A percentile compares a stretch with the other conserved stretches of the same genome.
These are phyloP conservation scores for Umbelopsis sp. DNA, from an alignment of 192 early-diverging fungal genomes.

Conservation along the genomic window DNA sequence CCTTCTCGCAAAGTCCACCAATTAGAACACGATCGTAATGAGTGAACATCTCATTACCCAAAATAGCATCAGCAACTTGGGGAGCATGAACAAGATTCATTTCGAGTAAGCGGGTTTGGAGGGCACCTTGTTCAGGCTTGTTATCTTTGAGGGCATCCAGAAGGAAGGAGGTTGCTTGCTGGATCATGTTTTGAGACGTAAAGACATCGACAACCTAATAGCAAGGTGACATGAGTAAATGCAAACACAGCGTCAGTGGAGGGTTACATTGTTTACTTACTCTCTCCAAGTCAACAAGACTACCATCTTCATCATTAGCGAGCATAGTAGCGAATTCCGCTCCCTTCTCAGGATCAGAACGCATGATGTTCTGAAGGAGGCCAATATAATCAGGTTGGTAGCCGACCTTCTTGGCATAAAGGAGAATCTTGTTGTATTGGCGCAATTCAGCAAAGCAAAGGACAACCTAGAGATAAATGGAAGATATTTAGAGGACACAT, in stretches of 20 bases:
- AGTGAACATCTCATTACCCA: slow-evolving; percentile 94
- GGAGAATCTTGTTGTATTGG: slow-evolving; percentile 95
- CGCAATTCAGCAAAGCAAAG: slow-evolving; percentile 95
- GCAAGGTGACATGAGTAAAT: background rate
- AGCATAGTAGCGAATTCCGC: slow-evolving; percentile 90
- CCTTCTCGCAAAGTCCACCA: slow-evolving; percentile 95
- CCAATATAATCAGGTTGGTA: slow-evolving; percentile 91
- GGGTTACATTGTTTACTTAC: background rate
- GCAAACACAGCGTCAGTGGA: background rate
- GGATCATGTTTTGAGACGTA: slow-evolving; percentile 87
- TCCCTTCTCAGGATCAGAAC: slow-evolving; percentile 91
- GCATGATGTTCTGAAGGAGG: slow-evolving; percentile 89
- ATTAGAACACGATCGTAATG: slow-evolving; percentile 94
- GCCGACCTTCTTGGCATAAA: slow-evolving; percentile 93
- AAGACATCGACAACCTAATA: slow-evolving; percentile 90
- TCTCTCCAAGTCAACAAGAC: slow-evolving; percentile 82
- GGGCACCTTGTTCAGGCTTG: slow-evolving; percentile 83
- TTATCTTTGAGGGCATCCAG: slow-evolving; percentile 96
- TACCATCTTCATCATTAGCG: slow-evolving; percentile 79
- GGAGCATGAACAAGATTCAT: slow-evolving; percentile 97
- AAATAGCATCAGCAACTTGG: slow-evolving; percentile 97
- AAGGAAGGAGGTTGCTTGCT: slow-evolving; percentile 96
- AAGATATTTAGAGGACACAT: background rate
- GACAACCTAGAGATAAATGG: slow-evolving; percentile 60
- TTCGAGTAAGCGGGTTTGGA: slow-evolving; percentile 95